Conservation (phyloP, 352 stramenopile species). For the Phytophthora macrochlamydospora region DNA sequence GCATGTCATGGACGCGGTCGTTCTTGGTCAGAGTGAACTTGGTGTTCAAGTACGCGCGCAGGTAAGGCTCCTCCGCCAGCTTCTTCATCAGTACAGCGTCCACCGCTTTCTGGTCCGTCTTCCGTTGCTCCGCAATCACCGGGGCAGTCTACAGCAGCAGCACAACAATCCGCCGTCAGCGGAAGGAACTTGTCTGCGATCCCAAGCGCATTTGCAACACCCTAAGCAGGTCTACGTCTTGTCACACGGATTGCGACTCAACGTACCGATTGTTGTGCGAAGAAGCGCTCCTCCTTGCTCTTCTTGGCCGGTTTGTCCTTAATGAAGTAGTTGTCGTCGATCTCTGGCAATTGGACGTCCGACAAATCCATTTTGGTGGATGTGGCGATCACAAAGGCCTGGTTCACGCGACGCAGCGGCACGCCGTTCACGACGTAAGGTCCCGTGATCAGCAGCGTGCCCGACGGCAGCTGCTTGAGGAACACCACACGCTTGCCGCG, state of each 20-base stretch:
- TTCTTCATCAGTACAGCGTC: slow-evolving; percentile 85
- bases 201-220: slow-evolving; percentile 58
- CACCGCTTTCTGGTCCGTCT: slow-evolving; percentile 96
- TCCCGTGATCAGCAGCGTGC: slow-evolving; percentile 95
- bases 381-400: slow-evolving; percentile 98
- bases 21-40: slow-evolving; percentile 94
- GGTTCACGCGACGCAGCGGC: slow-evolving; percentile 96
- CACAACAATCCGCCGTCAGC: slow-evolving; percentile 17
- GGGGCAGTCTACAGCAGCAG: slow-evolving; percentile 38
- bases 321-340: slow-evolving; percentile 96
- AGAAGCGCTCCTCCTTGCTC: slow-evolving; percentile 92
- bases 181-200: slow-evolving; percentile 61
- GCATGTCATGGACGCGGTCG: slow-evolving; percentile 96
- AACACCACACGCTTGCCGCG: slow-evolving; percentile 99
- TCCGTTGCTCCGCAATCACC: slow-evolving; percentile 92
- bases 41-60: slow-evolving; percentile 95
- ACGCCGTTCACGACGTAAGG: slow-evolving; percentile 99
- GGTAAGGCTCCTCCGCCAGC: slow-evolving; percentile 73
- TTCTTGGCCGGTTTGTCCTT: slow-evolving; percentile 71
- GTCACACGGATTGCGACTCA: slow-evolving; percentile 23
- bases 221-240: slow-evolving; percentile 8
- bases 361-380: slow-evolving; percentile 97
- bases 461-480: slow-evolving; percentile 96
- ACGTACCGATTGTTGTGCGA: slow-evolving; percentile 63
- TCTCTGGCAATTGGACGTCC: slow-evolving; percentile 87